These are phyloP conservation scores for Salix brachista DNA, from an alignment of 345 rosid species.

Conservation along the genomic window DNA sequence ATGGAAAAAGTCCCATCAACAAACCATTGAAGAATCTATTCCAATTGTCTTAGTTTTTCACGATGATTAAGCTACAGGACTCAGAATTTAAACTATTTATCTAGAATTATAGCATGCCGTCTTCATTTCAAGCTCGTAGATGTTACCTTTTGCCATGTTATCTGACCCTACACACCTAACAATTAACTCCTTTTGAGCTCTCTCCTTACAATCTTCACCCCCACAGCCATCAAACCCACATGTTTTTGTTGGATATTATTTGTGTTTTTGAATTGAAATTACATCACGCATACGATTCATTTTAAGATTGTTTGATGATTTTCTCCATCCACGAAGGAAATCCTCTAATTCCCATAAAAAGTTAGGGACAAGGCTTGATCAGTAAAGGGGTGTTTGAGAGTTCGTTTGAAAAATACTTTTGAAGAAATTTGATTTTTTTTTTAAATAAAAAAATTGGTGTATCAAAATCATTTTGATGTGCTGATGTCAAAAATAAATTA, in stretches of 20 bases:
- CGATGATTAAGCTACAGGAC: not conserved
- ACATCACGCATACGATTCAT: too few relatives aligned
- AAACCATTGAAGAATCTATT: not conserved
- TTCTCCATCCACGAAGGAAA: too few relatives aligned
- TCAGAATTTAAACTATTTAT: not conserved
- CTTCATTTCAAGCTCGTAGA: constrained; percentile 7
- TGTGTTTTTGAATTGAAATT: not conserved
- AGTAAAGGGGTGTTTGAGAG: too few relatives aligned
- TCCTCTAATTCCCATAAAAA: too few relatives aligned
- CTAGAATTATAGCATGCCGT: not conserved
- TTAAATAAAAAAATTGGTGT: too few relatives aligned
- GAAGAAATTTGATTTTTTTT: too few relatives aligned
- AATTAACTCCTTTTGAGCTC: constrained; percentile 1
- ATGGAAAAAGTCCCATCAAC: not conserved
- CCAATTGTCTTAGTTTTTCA: not conserved
- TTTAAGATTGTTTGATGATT: too few relatives aligned
- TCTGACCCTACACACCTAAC: constrained; percentile 29
- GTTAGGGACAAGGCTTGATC: too few relatives aligned
- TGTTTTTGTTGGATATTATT: too few relatives aligned
- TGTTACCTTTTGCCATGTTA: constrained; percentile 17
- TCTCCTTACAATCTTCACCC: not conserved
- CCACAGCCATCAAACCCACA: not conserved
- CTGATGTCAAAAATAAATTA: too few relatives aligned
- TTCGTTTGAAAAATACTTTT: too few relatives aligned
- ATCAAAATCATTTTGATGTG: too few relatives aligned